Evolutionary conservation across 805 yeast genomes (phyloP), one percentile per base, ranked within the genome.

Genomic region (Cyberlindnera nakhonratchasimensis): DNA sequence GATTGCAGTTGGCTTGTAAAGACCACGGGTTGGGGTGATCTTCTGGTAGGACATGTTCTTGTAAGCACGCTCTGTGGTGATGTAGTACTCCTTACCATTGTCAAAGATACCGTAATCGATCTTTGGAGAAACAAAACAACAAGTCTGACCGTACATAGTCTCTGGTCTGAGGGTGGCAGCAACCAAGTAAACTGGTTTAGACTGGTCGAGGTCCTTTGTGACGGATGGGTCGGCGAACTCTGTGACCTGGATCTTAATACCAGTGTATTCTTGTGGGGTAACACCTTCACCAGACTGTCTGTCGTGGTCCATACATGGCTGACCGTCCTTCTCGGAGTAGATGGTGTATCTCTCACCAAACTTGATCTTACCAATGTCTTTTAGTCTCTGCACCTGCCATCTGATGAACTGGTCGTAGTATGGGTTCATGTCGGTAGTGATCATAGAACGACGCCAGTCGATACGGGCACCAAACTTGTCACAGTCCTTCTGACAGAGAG

Each of bases 301-400:
- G 69, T 93, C 99, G 67, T 93, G 99, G 67, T 93, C 99, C 91
- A 93, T 90, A 75, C 99, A 93, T 29, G 99, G 95, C 74, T 93
- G 99, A 52, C 97, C 97, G 68, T 93, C 99, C 70, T 86, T 91
- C 63, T 89, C 96, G 31, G 98, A 90, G 70, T 87, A 93, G 59
- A 93, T 87, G 53, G 99, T 93, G 74, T 89, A 87, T 71, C 99
- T 83, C 72, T 91, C 95, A 66, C 99, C 99, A 56, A 93, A 93
- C 72, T 91, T 93, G 70, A 93, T 89, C 70, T 88, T 91, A 51
- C 91, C 96, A 45, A 75, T 69, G 35, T 79, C 89, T 71, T 80
- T 86, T 64, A 93, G 79, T 62, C 82, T 74, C 68, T 82, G 87
- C 80, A 93, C 86, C 68, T 89, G 96, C 99, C 99, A 93, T 72